phyloP scores from a whole-genome alignment of 2,329 filamentous ascomycete species.

The Ophiostoma ulmi region DNA sequence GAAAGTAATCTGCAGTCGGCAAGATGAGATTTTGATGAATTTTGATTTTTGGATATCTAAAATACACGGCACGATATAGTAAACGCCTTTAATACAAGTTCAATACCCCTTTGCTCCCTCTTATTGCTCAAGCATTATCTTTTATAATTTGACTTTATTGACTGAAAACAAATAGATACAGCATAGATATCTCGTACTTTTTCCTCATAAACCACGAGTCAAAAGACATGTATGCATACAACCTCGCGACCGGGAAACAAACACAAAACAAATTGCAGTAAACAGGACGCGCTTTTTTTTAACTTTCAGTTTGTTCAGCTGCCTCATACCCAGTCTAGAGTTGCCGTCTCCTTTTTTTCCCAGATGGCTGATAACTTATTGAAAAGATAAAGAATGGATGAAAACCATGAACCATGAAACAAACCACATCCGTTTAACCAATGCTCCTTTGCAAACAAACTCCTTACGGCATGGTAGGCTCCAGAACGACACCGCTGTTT shows the following conservation, averaged over 20 bases:
- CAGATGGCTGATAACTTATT: not conserved
- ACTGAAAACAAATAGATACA: not conserved
- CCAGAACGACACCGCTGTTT: constrained; percentile 28
- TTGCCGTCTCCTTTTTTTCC: constrained; percentile 6
- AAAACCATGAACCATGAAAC: not conserved
- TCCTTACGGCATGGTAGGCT: constrained; percentile 26
- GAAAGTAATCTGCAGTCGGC: constrained; percentile 50
- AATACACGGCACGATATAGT: not conserved
- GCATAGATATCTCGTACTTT: constrained; percentile 12
- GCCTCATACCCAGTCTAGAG: constrained; percentile 1
- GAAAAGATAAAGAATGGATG: not conserved
- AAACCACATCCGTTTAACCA: constrained; percentile 14
- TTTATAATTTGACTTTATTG: not conserved
- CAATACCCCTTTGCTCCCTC: not conserved
- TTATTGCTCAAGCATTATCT: not conserved
- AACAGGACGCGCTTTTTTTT: constrained; percentile 10
- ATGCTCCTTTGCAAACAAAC: not conserved
- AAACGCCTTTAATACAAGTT: not conserved
- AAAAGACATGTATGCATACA: not conserved
- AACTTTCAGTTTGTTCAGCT: not conserved
- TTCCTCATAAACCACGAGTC: not conserved
- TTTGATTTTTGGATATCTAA: not conserved
- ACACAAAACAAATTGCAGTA: not conserved
- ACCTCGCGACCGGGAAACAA: not conserved
- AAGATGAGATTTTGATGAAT: no score